Base-by-base conservation (phyloP, 2,329 filamentous ascomycete genomes). In the Septoria petroselini region DNA sequence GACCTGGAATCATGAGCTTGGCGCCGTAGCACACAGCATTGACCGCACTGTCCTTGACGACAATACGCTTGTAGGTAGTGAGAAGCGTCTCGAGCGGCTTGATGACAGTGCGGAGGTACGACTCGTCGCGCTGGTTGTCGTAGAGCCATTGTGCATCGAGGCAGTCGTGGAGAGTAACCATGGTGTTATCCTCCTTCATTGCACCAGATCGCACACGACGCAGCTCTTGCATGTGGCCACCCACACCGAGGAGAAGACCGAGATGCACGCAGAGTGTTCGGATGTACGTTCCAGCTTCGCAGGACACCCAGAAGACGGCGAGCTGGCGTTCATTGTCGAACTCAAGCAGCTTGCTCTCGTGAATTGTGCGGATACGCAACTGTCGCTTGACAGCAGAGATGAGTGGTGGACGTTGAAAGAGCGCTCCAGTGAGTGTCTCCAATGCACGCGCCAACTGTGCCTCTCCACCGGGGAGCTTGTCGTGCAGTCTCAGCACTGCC, bases 381-480 rank as follows among this genome's bases (percentile, higher is more conserved):
- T 97, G 91, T 66, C 93, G 85, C 85, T 98, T 98, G 72, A 98
- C 93, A 67, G 93, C 93, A 21, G 91, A 97, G 70, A 98, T 98
- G 71, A 98, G 78, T 60, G 93, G 93, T 33, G 93, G 93, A 50
- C 93, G 88, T 76, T 95, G 90, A 84, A 97, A 97, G 42, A 97
- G 84, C 53, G 93, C 91, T 73, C 93, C 93, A 46, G 91, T 97
- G 67, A 98, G 80, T 48, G 89, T 95, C 80, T 98, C 93, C 50
- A 98, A 83, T 53, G 91, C 93, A 65, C 91, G 86, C 51, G 88
- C 85, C 66, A 98, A 91, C 72, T 95, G 91, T 35, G 88, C 83
- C 77, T 95, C 86, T 63, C 91, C 91, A 60, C 91, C 93, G 45
- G 91, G 88, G 48, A 98, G 80, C 76, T 91, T 95, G 76, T 95